Conservation (phyloP, 106 monocot genomes). For the Amphibolis antarctica region DNA sequence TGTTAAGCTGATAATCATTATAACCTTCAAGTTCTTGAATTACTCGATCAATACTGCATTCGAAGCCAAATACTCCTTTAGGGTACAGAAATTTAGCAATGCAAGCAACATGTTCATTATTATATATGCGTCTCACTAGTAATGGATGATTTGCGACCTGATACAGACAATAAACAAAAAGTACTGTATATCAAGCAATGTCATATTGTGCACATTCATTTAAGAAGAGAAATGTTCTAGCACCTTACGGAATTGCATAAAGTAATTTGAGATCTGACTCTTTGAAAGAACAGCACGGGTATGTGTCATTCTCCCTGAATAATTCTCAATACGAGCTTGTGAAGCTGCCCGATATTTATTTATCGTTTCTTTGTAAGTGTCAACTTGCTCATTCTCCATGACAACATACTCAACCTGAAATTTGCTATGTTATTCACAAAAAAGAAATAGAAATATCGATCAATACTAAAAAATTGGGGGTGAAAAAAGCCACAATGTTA, state of each 20-base stretch:
- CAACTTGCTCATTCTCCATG: slow-evolving; percentile 60
- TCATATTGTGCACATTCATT: background rate
- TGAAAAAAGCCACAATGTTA: background rate
- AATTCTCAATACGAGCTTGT: slow-evolving; percentile 42
- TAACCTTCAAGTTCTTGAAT: slow-evolving; percentile 69
- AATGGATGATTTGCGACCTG: slow-evolving; percentile 99
- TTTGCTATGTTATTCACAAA: background rate
- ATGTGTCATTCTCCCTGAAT: slow-evolving; percentile 18
- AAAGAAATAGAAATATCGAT: background rate
- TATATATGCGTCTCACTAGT: slow-evolving; percentile 62
- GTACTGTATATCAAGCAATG: background rate
- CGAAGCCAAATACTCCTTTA: slow-evolving; percentile 86
- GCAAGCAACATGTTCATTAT: slow-evolving; percentile 53
- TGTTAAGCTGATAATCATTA: slow-evolving; percentile 83
- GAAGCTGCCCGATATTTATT: slow-evolving; percentile 69
- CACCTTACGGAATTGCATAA: slow-evolving; percentile 93
- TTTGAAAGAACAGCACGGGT: slow-evolving; percentile 45
- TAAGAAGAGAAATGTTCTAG: background rate
- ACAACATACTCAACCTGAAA: slow-evolving; percentile 69
- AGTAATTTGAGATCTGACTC: slow-evolving; percentile 97
- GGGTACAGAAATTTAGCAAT: slow-evolving; percentile 67
- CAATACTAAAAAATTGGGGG: slow-evolving; percentile 1
- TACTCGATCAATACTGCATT: slow-evolving; percentile 74
- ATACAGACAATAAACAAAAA: background rate
- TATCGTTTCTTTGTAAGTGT: slow-evolving; percentile 58